Evolutionary conservation across 139 green algal species (phyloP).

Genomic region (Coccomyxa sp.): DNA sequence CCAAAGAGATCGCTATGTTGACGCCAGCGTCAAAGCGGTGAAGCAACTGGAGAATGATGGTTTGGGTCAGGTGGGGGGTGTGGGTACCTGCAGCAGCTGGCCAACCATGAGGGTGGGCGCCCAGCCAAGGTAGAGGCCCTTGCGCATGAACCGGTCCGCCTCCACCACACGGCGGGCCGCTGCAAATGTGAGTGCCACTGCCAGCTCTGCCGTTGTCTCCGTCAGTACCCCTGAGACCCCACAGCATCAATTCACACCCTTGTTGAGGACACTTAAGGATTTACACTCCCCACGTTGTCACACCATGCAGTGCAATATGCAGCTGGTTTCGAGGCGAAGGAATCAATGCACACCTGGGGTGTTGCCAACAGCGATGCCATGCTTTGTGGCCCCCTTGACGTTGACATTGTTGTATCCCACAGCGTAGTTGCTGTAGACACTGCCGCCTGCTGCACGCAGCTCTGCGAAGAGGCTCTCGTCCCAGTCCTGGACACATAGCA

Average conservation of each 20-base stretch:
- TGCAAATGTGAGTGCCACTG: slow-evolving; percentile 86
- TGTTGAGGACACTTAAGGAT: neutral
- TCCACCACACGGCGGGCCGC: slow-evolving; percentile 89
- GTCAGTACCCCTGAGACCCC: slow-evolving; percentile 73
- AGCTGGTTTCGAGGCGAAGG: neutral
- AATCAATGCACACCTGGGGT: slow-evolving; percentile 68
- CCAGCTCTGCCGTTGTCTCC: slow-evolving; percentile 96
- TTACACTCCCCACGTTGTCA: neutral
- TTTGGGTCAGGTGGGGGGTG: too few species aligned
- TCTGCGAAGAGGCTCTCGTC: slow-evolving; percentile 82
- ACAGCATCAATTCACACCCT: neutral
- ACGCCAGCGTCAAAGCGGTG: too few species aligned
- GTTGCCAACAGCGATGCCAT: slow-evolving; percentile 94
- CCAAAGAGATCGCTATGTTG: too few species aligned
- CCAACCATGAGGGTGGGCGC: slow-evolving; percentile 93
- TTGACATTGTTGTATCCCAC: slow-evolving; percentile 99
- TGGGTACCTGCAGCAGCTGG: slow-evolving; percentile 51
- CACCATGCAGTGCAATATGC: neutral
- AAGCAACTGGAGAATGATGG: too few species aligned
- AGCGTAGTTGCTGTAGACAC: slow-evolving; percentile 94
- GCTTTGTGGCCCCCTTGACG: slow-evolving; percentile 77
- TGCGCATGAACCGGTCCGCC: slow-evolving; percentile 95
- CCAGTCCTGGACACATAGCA: slow-evolving; percentile 77
- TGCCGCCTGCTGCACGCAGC: slow-evolving; percentile 81
- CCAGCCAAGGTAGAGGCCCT: slow-evolving; percentile 92